These are phyloP conservation scores for Pseudisothecium myosuroides DNA, from an alignment of 225 moss, liverwort and hornwort species.

Conservation along the genomic window DNA sequence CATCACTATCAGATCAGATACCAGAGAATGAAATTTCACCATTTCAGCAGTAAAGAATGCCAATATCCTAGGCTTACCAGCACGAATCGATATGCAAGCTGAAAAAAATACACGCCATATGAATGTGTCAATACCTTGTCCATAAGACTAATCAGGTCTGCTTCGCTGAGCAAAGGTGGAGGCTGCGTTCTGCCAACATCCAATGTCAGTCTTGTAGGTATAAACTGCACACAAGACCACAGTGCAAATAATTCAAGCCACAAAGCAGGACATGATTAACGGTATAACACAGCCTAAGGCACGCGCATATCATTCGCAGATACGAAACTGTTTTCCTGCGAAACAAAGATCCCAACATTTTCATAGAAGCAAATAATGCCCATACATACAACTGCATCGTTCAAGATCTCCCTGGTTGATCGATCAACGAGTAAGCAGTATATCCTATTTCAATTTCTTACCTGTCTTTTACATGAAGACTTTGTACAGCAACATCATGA, in stretches of 20 bases:
- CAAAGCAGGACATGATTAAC: neutral
- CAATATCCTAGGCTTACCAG: neutral
- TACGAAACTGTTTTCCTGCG: neutral
- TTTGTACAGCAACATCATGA: neutral
- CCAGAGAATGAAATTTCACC: neutral
- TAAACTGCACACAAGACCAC: constrained; percentile 56
- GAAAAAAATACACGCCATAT: neutral
- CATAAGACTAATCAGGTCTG: constrained; percentile 95
- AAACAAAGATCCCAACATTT: neutral
- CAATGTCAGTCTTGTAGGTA: constrained; percentile 80
- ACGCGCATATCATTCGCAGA: neutral
- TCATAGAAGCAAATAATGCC: neutral
- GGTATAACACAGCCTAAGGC: neutral
- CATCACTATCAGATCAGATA: neutral
- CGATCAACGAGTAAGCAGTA: neutral
- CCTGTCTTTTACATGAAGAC: neutral
- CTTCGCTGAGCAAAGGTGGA: constrained; percentile 91
- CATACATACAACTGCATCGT: neutral
- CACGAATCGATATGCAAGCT: neutral
- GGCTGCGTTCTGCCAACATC: constrained; percentile 82
- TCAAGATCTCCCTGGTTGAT: neutral
- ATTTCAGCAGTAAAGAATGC: neutral
- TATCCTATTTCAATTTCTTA: neutral
- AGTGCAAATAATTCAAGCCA: neutral
- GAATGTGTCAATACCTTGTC: constrained; percentile 57